Base-by-base conservation (phyloP, 352 stramenopile genomes). In the Phytophthora pinifolia region DNA sequence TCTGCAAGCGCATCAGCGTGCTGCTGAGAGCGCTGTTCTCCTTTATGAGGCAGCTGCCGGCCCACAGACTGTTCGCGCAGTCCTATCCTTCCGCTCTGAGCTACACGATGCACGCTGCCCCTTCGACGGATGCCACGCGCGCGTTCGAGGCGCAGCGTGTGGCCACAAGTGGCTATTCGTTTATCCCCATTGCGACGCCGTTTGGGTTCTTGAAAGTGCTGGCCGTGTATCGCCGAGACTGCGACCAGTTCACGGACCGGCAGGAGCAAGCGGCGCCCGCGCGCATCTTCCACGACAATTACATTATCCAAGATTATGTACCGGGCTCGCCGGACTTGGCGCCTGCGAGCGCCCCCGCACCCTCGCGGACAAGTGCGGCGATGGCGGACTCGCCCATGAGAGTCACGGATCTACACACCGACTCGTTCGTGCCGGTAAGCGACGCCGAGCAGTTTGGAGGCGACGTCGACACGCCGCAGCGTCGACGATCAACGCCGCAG, bases 271-370 rank as follows among this genome's bases (percentile, higher is more conserved):
- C 53, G 14, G 53, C 54, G 7, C 60, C 64, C 13, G 67, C 79
- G 6, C 60, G 72, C 34, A 76, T 89, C 30, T 87, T 92, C 35
- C 70, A 89, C 30, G 70, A 88, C 36, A 86, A 92, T 41, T 83
- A 75, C 32, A 92, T 94, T 54, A 94, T 94, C 46, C 80, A 92
- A 35, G 83, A 94, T 44, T 94, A 94, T 57, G 83, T 94, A 6
- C 82, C 85, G 0, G 68, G 65, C 0, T 91, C 83, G 0, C 82
- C 84, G 0, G 70, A 91, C 37, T 54, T 72, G 35, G 42, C 58
- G 9, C 31, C 62, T 18, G 54, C 65, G 13, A 74, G 61, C 46
- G 61, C 61, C 2, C 56, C 65, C 1, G 56, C 46, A 6, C 29
- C 51, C 15, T 60, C 46, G 4, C 31, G 41, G 15, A 47, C 46